phyloP scores from a whole-genome alignment of 129 eudicot species.

The Lactuca saligna region DNA sequence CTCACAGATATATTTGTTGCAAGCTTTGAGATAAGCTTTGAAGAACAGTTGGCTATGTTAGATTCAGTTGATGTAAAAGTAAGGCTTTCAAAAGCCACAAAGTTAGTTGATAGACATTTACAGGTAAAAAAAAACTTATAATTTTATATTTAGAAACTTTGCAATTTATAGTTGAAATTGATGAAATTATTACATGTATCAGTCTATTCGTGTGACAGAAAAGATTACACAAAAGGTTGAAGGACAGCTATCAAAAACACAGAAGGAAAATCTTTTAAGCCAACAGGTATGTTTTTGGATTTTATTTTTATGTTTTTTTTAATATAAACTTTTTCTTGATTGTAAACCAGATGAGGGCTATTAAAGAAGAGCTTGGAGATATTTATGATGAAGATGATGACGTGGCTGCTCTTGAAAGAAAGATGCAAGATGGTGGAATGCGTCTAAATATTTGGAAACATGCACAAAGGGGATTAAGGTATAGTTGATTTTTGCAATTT shows the following conservation, averaged over 20 bases:
- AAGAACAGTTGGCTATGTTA: constrained; percentile 84
- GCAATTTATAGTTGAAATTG: constrained; percentile 5
- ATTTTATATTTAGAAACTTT: neutral
- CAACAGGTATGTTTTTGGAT: constrained; percentile 63
- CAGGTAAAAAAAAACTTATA: too few relatives aligned
- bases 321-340: neutral
- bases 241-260: constrained; percentile 87
- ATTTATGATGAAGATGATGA: constrained; percentile 73
- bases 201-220: constrained; percentile 97
- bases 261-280: constrained; percentile 83
- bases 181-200: constrained; percentile 22
- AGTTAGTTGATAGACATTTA: too few relatives aligned
- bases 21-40: constrained; percentile 92
- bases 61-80: constrained; percentile 6
- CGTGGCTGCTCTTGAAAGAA: constrained; percentile 47
- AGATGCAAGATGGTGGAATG: constrained; percentile 95
- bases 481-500: neutral
- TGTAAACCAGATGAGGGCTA: constrained; percentile 77
- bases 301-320: neutral
- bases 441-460: constrained; percentile 90
- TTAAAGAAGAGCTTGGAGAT: constrained; percentile 98
- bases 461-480: constrained; percentile 91
- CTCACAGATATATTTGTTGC: constrained; percentile 96
- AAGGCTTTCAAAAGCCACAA: too few relatives aligned
- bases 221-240: constrained; percentile 96